These are phyloP conservation scores for Candida ulmi DNA, from an alignment of 805 yeast genomes.

Conservation along the genomic window DNA sequence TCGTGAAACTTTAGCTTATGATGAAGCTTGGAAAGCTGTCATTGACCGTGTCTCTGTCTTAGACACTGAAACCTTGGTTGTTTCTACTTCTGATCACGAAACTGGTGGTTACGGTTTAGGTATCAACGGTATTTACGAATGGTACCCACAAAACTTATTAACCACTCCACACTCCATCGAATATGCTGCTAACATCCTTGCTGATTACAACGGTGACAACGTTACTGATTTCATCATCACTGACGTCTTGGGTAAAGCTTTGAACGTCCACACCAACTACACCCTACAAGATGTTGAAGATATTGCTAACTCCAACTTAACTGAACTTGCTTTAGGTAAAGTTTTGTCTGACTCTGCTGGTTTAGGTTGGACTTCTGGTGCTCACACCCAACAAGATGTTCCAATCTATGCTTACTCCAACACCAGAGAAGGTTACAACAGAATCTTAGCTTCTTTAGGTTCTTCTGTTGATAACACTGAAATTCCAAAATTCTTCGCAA, in stretches of 20 bases:
- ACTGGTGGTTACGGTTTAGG: conserved; percentile 88
- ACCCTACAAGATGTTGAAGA: conserved; percentile 43
- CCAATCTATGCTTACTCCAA: conserved; percentile 79
- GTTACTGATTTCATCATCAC: conserved; percentile 42
- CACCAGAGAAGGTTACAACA: conserved; percentile 38
- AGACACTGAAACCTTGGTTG: conserved; percentile 71
- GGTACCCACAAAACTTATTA: conserved; percentile 73
- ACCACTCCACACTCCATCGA: conserved; percentile 74
- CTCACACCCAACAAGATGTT: conserved; percentile 93
- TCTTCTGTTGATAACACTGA: conserved; percentile 88
- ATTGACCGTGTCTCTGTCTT: conserved; percentile 58
- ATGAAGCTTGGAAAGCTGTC: conserved; percentile 72
- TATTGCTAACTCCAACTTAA: conserved; percentile 30
- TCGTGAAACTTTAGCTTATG: conserved; percentile 79
- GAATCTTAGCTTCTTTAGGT: conserved; percentile 44
- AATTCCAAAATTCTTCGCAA: conserved; percentile 68
- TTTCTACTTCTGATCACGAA: conserved; percentile 89
- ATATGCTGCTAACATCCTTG: conserved; percentile 45
- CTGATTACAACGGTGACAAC: conserved; percentile 26
- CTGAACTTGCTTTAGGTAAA: conserved; percentile 47
- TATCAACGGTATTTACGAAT: conserved; percentile 74
- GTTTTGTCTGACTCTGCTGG: conserved; percentile 73
- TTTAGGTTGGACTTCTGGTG: conserved; percentile 94
- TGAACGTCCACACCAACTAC: conserved; percentile 18
- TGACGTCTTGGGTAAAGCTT: conserved; percentile 41